Percentiles rank a stretch among this genome's conserved stretches.
Conservation (phyloP, 192 early-diverging fungal species). For the Mortierella antarctica region DNA sequence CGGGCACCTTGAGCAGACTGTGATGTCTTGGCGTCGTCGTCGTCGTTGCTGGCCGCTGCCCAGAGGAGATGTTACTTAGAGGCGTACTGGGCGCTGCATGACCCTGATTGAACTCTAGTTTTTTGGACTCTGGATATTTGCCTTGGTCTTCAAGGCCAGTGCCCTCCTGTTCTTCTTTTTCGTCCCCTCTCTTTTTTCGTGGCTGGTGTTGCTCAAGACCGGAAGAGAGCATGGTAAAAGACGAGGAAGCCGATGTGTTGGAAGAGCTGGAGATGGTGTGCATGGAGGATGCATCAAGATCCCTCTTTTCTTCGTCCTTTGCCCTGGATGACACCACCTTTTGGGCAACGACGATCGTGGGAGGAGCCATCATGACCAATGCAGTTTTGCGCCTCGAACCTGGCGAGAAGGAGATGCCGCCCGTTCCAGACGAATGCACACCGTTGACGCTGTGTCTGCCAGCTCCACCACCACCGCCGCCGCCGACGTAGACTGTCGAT, state of each 20-base stretch:
- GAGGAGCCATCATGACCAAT: constrained; percentile 17
- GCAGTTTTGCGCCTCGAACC: constrained; percentile 14
- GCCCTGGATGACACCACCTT: too few relatives aligned
- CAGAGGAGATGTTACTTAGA: not conserved
- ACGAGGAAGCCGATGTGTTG: not conserved
- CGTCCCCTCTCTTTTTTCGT: not conserved
- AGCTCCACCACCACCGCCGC: not conserved
- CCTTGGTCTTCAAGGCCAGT: too few relatives aligned
- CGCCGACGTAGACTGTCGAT: not conserved
- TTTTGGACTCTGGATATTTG: too few relatives aligned
- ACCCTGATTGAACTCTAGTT: too few relatives aligned
- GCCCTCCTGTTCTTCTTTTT: too few relatives aligned
- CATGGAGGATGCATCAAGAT: constrained; percentile 2
- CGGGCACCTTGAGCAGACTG: not conserved
- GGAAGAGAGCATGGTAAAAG: constrained; percentile 8
- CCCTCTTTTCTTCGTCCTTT: too few relatives aligned
- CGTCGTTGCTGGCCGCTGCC: not conserved
- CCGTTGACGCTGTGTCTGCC: too few relatives aligned
- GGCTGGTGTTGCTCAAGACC: too few relatives aligned
- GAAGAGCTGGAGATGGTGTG: constrained; percentile 2
- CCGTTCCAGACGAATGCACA: not conserved
- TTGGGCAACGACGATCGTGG: constrained; percentile 32
- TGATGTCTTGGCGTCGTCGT: not conserved
- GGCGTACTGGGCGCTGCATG: too few relatives aligned
- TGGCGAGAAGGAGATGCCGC: constrained; percentile 8